Conservation (phyloP, 1,139 yeast genomes). For the Entelexis paramagnoliae region DNA sequence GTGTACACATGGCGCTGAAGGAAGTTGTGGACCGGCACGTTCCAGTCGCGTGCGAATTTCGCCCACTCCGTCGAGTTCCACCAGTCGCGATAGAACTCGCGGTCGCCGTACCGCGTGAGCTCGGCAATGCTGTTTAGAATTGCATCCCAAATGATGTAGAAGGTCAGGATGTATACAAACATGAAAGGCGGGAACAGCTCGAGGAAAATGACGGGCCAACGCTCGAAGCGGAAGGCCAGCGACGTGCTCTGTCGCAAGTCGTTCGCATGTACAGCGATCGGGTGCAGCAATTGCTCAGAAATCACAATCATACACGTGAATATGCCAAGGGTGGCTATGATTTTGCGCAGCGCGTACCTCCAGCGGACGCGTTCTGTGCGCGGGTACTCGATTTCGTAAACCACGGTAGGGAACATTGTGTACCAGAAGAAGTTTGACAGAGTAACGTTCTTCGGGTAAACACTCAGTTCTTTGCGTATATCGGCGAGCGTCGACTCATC, state of each 20-base stretch:
- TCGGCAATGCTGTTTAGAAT: conserved; percentile 85
- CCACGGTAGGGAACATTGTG: conserved; percentile 86
- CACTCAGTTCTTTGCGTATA: conserved; percentile 27
- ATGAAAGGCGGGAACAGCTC: conserved; percentile 72
- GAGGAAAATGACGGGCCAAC: conserved; percentile 53
- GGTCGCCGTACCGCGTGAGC: conserved; percentile 71
- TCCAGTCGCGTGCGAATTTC: conserved; percentile 90
- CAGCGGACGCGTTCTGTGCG: conserved; percentile 60
- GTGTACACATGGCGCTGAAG: conserved; percentile 88
- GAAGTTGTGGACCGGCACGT: conserved; percentile 87
- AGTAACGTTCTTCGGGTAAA: conserved; percentile 69
- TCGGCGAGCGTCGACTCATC: conserved; percentile 5
- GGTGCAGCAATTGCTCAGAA: conserved; percentile 71
- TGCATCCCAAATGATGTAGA: conserved; percentile 90
- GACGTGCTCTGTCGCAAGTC: conserved; percentile 40
- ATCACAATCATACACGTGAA: conserved; percentile 70
- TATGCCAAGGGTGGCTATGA: conserved; percentile 75
- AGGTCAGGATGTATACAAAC: conserved; percentile 65
- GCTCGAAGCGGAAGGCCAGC: conserved; percentile 38
- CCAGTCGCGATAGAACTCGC: conserved; percentile 93
- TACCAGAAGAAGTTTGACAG: conserved; percentile 56
- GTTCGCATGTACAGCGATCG: conserved; percentile 55
- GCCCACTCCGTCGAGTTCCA: conserved; percentile 96
- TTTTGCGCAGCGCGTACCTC: conserved; percentile 58
- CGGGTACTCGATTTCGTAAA: conserved; percentile 58